Evolutionary conservation across 164 flowering plant genomes (phyloP), one percentile per base, ranked within the genome.

Genomic region (Piper longum): DNA sequence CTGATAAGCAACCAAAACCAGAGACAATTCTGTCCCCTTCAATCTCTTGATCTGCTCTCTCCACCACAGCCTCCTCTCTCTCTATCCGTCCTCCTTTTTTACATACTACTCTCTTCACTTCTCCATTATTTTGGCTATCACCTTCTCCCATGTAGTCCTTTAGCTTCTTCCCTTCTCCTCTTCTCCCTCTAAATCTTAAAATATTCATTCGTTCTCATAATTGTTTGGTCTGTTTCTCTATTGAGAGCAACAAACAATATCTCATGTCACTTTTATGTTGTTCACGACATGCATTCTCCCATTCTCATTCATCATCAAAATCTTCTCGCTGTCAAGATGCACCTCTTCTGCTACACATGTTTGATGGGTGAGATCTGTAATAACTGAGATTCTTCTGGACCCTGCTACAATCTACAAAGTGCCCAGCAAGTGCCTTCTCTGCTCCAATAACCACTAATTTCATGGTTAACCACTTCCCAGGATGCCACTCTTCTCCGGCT

Each of bases 391-490:
- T 26, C 36, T 26, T 26, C 36, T 26, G 2, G 1, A 26, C 36
- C 36, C 2, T 0, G 36, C 36, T 26, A 26, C 36, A 26, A 26
- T 26, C 1, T 26, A 26, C 36, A 26, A 26, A 26, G 36, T 2
- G 36, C 36, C 36, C 45, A 41, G 8, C 52, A 26, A 40, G 17
- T 14, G 13, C 2, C 40, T 43, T 4, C 7, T 57, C 61, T 51
- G 26, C 62, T 56, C 63, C 63, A 54, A 61, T 63, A 26, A 26
- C 36, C 36, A 26, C 39, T 61, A 12, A 67, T 9, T 18, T 41
- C 64, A 43, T 64, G 64, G 54, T 58, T 64, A 39, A 57, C 54
- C 43, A 19, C 19, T 41, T 60, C n/a, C 60, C 41, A 26, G 14
- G 3, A 62, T 59, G 65, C 69, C 40, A 7, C 18, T 58, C 3